A percentile compares a stretch with the other conserved stretches of the same genome.
Evolutionary conservation across 805 yeast genomes (phyloP).

Genomic region (Starmera quercuum): DNA sequence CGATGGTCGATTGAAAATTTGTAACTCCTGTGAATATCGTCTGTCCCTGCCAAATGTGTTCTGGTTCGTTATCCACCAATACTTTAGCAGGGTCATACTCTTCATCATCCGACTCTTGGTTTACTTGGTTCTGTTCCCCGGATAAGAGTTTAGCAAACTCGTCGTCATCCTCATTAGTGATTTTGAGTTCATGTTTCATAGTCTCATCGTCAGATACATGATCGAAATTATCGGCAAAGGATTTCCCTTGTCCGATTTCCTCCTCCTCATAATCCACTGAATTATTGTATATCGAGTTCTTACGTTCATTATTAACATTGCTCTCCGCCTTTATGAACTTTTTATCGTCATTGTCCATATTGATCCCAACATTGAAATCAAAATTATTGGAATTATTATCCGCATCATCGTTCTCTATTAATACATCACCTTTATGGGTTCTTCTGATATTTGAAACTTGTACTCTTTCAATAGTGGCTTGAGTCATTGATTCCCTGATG

Average conservation of each 20-base stretch:
- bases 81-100: constrained; percentile 13
- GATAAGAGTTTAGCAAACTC: constrained; percentile 25
- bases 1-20: constrained; percentile 26
- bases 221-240: background rate
- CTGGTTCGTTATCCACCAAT: constrained; percentile 18
- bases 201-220: background rate
- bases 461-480: constrained; percentile 56
- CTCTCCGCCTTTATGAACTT: constrained; percentile 12
- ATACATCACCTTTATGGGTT: constrained; percentile 84
- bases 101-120: constrained; percentile 5
- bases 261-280: constrained; percentile 16
- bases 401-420: constrained; percentile 50
- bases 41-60: constrained; percentile 39
- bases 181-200: constrained; percentile 1
- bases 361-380: constrained; percentile 23
- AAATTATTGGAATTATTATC: constrained; percentile 10
- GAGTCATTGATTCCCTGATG: constrained; percentile 58
- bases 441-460: constrained; percentile 61
- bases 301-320: constrained; percentile 8
- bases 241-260: background rate
- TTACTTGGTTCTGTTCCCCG: constrained; percentile 6
- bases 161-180: constrained; percentile 21
- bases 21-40: constrained; percentile 43
- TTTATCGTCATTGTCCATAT: constrained; percentile 15
- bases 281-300: constrained; percentile 7